Base-by-base conservation (phyloP, 1,284 basidiomycete genomes). In the Entoloma clypeatum region DNA sequence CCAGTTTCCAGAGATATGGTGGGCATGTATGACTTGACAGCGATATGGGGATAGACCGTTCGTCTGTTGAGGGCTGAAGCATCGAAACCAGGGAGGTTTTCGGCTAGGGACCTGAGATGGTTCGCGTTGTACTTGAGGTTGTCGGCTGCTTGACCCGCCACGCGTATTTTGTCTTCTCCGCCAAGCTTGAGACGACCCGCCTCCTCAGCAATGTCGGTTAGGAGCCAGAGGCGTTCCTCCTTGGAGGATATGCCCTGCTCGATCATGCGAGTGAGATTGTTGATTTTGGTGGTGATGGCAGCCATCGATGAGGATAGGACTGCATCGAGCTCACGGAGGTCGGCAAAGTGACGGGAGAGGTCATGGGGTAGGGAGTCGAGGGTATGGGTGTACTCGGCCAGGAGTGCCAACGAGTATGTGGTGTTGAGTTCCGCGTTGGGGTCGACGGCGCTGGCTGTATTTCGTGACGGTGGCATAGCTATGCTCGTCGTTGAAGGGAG, bases 121-220 rank as follows among this genome's bases (percentile, higher is more conserved):
- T 65, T 61, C 43, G 78, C 73, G 62, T 93, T 88, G 4, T 71
- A 67, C 49, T 81, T 79, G 59, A 95, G 76, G 64, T 80, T 89
- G 67, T 99, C 95, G 40, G 92, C 92, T 7, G 94, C 94, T 53
- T 88, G 88, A 52, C 87, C 92, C 7, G 93, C 93, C 44, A 98
- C 93, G 56, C 94, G 81, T 61, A 99, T 98, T 75, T 99, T 99
- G 80, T 99, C 95, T 63, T 99, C 96, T 31, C 90, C 92, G 27
- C 96, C 96, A 45, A 94, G 80, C 63, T 93, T 93, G 68, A 97
- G 90, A 35, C 88, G 78, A 28, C 78, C 71, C 0, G 93, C 92
- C 63, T 97, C 94, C 48, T 97, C 93, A 7, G 93, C 92, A 55
- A 97, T 92, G 61, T 96, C 91, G 46, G 84, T 79, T 47, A 99